Base-by-base conservation (phyloP, 805 yeast genomes). In the Ogataea pilisensis region DNA sequence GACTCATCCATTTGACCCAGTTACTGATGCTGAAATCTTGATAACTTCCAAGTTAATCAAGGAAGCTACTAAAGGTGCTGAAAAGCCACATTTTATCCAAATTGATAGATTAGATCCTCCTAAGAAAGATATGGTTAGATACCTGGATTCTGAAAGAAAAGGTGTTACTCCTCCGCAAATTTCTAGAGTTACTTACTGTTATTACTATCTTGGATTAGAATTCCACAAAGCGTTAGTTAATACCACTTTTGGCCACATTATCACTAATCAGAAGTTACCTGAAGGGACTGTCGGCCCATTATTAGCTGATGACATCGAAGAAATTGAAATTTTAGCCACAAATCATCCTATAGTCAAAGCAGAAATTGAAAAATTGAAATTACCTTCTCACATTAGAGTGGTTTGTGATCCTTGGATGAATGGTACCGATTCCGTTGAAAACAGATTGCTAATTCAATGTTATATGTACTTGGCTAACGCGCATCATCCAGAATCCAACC, bases 371-470 rank as follows among this genome's bases (percentile, higher is more conserved):
- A 82, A 82, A 60, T 69, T 83, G 63, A 71, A 78, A 49, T 68
- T 84, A 43, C 90, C 89, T 45, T 56, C 66, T 57, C 58, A 74
- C 60, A 65, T 58, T 48, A 53, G 60, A 27, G 80, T 82, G 36
- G 73, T 79, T 51, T 73, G 73, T 57, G 91, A 84, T 59, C 87
- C 90, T 39, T 85, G 95, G 95, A 85, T 84, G 73, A 84, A 85
- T 60, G 95, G 91, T 55, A 80, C 88, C 26, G 80, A 78, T 51
- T 65, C 75, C 35, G 64, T 72, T 44, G 85, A 80, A 56, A 68
- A 60, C 33, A 74, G 81, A 61, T 75, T 79, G n/a, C 66, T 80
- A 68, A 68, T 80, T 48, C 89, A 82, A 66, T 80, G 81, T 61
- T 82, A 80, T 69, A 80, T 83, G 80, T 85, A 85, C 64, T 72